Base-by-base conservation (phyloP, 2,329 filamentous ascomycete species). In the Xylariaceae sp. region DNA sequence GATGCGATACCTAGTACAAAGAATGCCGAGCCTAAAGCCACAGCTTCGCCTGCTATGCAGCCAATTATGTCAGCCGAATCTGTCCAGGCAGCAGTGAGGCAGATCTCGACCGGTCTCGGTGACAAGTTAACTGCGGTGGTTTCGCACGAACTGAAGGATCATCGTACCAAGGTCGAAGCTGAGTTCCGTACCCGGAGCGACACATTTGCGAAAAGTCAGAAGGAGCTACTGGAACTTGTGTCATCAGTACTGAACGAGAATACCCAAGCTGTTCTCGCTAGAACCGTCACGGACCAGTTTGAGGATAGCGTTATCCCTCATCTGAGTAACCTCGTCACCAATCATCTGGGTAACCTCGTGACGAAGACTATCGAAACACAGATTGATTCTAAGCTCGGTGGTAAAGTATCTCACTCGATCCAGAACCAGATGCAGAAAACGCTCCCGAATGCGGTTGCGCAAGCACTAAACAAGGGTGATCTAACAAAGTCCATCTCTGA, bases 201-300 rank as follows among this genome's bases (percentile, higher is more conserved):
- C 44, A 78, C 76, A 56, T 85, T 85, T 65, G 78, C 80, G 56
- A 72, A 77, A 63, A 80, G 80, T 56, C 82, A 85, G 67, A 73
- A 80, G 16, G 79, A 81, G 65, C 74, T 87, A 16, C 75, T 87
- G 37, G 80, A 84, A 60, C 79, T 83, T 71, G 82, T 87, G 33
- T 85, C 83, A 4, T 77, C 82, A 29, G 83, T 87, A 29, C 77
- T 89, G 44, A 86, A 84, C 62, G 79, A 82, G 58, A 87, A 87
- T 69, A 86, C 84, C 17, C 82, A 87, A 73, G 87, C 89, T 67
- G 90, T 91, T 19, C 82, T 97, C 33, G 82, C 87, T 59, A 87
- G 86, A 59, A 90, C 96, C 65, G 87, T 96, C 47, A 84, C 86
- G 43, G 82, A 87, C 44, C 89, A 90, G 72, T 91, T 96, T 63